Conservation (phyloP, 2,329 filamentous ascomycete genomes). For the Exophiala viscosa region DNA sequence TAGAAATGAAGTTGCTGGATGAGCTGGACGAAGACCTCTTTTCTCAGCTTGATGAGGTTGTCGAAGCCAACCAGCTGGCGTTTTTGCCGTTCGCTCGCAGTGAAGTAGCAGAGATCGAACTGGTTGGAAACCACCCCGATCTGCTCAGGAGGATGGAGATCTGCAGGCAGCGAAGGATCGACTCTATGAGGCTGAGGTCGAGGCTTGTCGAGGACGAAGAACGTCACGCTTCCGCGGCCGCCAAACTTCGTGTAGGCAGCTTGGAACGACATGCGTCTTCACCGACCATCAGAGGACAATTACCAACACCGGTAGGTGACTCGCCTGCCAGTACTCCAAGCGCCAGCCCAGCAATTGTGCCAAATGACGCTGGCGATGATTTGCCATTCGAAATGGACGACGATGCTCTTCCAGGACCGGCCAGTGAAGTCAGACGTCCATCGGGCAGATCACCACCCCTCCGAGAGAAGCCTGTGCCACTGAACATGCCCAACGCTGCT, state of each 20-base stretch:
- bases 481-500: background rate
- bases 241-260: conserved; percentile 58
- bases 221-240: conserved; percentile 55
- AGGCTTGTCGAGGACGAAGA: conserved; percentile 63
- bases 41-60: conserved; percentile 71
- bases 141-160: conserved; percentile 38
- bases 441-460: background rate
- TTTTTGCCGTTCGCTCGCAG: conserved; percentile 74
- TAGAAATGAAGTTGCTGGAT: conserved; percentile 73
- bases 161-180: conserved; percentile 61
- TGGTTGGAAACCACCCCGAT: conserved; percentile 45
- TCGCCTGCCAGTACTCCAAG: conserved; percentile 19
- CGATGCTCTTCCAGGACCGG: conserved; percentile 41
- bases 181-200: conserved; percentile 68
- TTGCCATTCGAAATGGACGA: conserved; percentile 96
- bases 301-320: conserved; percentile 4
- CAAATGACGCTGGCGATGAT: conserved; percentile 66
- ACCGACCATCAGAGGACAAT: conserved; percentile 5
- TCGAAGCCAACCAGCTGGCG: conserved; percentile 76
- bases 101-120: conserved; percentile 60
- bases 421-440: background rate
- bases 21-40: conserved; percentile 82
- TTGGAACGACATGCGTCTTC: conserved; percentile 54
- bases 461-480: background rate
- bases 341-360: conserved; percentile 52